phyloP scores from a whole-genome alignment of 768 basidiomycete species.

The Baorangia bicolor region DNA sequence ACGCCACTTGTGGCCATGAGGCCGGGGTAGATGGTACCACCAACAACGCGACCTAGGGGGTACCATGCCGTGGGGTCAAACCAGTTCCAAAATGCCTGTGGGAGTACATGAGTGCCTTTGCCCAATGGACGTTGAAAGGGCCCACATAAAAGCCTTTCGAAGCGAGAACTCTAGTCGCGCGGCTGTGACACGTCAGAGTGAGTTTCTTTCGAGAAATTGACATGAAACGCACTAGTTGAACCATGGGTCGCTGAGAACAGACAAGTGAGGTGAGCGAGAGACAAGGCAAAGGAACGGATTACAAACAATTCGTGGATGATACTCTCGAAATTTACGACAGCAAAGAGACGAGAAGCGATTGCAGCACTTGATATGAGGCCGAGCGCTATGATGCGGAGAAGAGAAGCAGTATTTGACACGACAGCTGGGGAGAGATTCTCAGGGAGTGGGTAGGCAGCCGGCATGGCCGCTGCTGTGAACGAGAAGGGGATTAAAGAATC shows the following conservation, averaged over 20 bases:
- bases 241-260: constrained; percentile 84
- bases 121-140: constrained; percentile 2
- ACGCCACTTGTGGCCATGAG: constrained; percentile 98
- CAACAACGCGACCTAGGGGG: constrained; percentile 96
- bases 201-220: neutral
- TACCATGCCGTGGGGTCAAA: constrained; percentile 99
- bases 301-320: constrained; percentile 99
- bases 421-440: constrained; percentile 66
- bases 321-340: constrained; percentile 97
- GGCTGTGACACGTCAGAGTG: constrained; percentile 46
- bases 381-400: constrained; percentile 89
- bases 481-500: neutral
- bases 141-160: constrained; percentile 94
- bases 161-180: constrained; percentile 89
- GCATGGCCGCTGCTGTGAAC: constrained; percentile 50
- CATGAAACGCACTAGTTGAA: constrained; percentile 86
- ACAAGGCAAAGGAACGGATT: neutral
- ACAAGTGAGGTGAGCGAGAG: neutral
- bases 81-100: constrained; percentile 99
- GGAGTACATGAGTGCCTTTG: constrained; percentile 5
- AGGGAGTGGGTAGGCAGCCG: constrained; percentile 73
- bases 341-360: constrained; percentile 93
- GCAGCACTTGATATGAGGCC: constrained; percentile 91
- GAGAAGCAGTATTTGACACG: constrained; percentile 83
- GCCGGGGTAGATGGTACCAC: constrained; percentile 97